These are phyloP conservation scores for Gymnopilus junonius DNA, from an alignment of 768 basidiomycete genomes.

Conservation along the genomic window DNA sequence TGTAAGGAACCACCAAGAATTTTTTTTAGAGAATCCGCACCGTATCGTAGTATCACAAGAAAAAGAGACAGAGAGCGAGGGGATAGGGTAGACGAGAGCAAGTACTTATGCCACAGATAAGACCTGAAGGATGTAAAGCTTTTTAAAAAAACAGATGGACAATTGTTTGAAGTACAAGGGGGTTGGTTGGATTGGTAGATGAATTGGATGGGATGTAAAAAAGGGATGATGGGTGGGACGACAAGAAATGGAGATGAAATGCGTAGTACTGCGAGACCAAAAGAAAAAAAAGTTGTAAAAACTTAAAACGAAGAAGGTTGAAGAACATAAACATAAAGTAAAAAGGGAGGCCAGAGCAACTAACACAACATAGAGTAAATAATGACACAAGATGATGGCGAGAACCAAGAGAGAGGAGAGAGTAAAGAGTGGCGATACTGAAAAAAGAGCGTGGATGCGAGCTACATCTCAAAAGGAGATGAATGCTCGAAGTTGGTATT, in stretches of 20 bases:
- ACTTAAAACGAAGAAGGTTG: constrained; percentile 5
- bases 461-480: constrained; percentile 8
- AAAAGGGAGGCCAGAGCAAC: constrained; percentile 6
- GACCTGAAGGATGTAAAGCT: not conserved
- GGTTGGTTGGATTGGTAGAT: not conserved
- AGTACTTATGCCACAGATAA: not conserved
- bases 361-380: constrained; percentile 6
- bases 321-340: constrained; percentile 19
- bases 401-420: constrained; percentile 10
- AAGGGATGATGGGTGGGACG: constrained; percentile 26
- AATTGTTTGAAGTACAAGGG: not conserved
- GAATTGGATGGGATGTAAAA: not conserved
- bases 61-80: not conserved
- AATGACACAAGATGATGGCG: not conserved
- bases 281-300: not conserved
- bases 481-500: constrained; percentile 7
- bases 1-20: not conserved
- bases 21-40: not conserved
- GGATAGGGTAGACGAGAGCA: too few species aligned
- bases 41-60: not conserved
- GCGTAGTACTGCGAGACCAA: not conserved
- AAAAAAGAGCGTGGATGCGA: constrained; percentile 26
- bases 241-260: not conserved
- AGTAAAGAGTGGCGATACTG: not conserved
- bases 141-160: not conserved